Base-by-base conservation (phyloP, 805 yeast species). In the Ogataea methylovora region DNA sequence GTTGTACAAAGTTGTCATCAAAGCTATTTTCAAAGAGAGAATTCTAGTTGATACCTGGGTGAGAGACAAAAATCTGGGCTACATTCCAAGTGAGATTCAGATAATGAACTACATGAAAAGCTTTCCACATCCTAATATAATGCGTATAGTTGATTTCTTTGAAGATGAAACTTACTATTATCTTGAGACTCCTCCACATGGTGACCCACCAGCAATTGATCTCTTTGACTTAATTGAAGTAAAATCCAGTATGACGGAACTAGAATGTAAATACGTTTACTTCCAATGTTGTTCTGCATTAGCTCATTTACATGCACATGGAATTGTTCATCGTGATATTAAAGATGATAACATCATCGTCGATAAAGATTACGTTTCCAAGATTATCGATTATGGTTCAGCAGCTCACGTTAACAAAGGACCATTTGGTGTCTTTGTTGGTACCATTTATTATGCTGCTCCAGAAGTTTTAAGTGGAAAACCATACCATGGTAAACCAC, bases 41-140 rank as follows among this genome's bases (percentile, higher is more conserved):
- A 92, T 92, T 48, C 65, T 92, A 48, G 96, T 92, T 9, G 98
- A 92, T 55, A 87, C 97, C 0, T 92, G 98, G 98, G 95, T 87
- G 3, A 69, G 97, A 36, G 97, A 92, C 56, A 73, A 95, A 18
- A 73, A 72, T 40, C 62, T 92, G 27, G 98, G 98, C 5, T 88
- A 96, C 0, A 82, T 92, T 24, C 97, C 97, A 2, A 79, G 90
- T n/a, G 98, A 92, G 56, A 92, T 92, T 44, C 94, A 87, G 54
- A 79, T 92, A 30, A 79, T 92, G 85, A 79, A 90, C 21, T 77
- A 79, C n/a, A 61, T 90, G 39, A 80, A 78, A 48, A 61, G 65
- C 29, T 72, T 73, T 37, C 94, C 92, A 1, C 97, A 90, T 56
- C 92, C 90, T 4, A 87, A 86, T 56, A 84, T 88, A 29, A 76